Percentiles rank a stretch among this genome's conserved stretches.
phyloP scores from a whole-genome alignment of 371 early-diverging fungal species.

The Mortierella sp. region DNA sequence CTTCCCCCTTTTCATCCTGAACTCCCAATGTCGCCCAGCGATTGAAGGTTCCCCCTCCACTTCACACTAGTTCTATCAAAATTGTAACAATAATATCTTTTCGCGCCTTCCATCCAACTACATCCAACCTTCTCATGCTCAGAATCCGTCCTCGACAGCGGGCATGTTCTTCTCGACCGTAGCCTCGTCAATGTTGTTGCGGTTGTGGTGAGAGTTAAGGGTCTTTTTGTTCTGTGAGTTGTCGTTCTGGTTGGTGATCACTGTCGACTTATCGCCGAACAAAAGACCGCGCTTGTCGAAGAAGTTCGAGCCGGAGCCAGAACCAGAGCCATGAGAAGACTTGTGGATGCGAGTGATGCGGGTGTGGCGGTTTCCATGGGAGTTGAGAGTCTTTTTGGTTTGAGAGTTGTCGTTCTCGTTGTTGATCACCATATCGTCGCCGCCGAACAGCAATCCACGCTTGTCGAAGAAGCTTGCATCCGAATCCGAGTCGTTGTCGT shows the following conservation, averaged over 20 bases:
- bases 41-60: neutral
- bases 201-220: neutral
- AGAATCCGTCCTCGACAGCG: slow-evolving; percentile 2
- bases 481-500: neutral
- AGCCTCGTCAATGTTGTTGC: neutral
- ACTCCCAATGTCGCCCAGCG: neutral
- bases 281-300: neutral
- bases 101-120: neutral
- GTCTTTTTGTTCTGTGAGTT: slow-evolving; percentile 15
- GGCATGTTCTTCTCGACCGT: neutral
- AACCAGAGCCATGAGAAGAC: neutral
- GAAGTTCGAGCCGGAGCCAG: neutral
- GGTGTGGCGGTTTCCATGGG: slow-evolving; percentile 11
- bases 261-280: neutral
- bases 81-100: neutral
- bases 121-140: neutral
- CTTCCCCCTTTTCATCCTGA: neutral
- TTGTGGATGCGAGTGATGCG: neutral
- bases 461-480: slow-evolving; percentile 4
- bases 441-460: slow-evolving; percentile 17
- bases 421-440: slow-evolving; percentile 12
- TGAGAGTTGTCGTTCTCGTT: slow-evolving; percentile 26
- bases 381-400: slow-evolving; percentile 12
- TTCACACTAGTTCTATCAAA: neutral
- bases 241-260: slow-evolving; percentile 4